Conservation (phyloP, 345 rosid species). For the Iberis pinnata region DNA sequence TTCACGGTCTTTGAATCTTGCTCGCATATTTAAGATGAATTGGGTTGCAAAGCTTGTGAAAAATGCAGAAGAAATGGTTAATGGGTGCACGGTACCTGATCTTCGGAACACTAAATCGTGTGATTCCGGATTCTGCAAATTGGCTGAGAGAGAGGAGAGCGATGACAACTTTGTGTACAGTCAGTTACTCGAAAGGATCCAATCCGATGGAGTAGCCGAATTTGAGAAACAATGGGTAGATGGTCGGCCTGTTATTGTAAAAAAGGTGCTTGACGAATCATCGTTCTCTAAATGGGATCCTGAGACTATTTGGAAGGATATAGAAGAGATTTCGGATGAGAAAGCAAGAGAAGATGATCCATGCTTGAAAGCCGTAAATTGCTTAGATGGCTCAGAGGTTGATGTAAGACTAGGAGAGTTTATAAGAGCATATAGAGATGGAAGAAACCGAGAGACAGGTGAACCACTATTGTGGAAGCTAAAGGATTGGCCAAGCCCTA, state of each 20-base stretch:
- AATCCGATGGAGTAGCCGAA: slow-evolving; percentile 46
- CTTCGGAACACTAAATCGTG: slow-evolving; percentile 22
- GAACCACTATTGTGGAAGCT: slow-evolving; percentile 53
- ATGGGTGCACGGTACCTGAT: slow-evolving; percentile 63
- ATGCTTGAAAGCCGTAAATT: slow-evolving; percentile 66
- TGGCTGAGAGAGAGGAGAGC: slow-evolving; percentile 50
- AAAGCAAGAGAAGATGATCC: slow-evolving; percentile 53
- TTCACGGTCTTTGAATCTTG: slow-evolving; percentile 51
- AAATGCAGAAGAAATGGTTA: slow-evolving; percentile 88
- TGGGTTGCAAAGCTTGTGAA: slow-evolving; percentile 98
- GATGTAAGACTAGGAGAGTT: slow-evolving; percentile 70
- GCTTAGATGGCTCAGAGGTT: slow-evolving; percentile 71
- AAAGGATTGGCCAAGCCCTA: slow-evolving; percentile 95
- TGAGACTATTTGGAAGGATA: slow-evolving; percentile 64
- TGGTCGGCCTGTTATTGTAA: slow-evolving; percentile 70
- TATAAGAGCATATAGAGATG: slow-evolving; percentile 61
- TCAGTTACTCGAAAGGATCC: slow-evolving; percentile 48
- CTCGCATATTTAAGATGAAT: slow-evolving; percentile 91
- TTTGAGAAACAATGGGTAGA: slow-evolving; percentile 75
- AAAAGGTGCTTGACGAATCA: slow-evolving; percentile 54
- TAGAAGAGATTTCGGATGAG: slow-evolving; percentile 65
- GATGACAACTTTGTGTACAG: slow-evolving; percentile 55
- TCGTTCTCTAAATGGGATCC: slow-evolving; percentile 76
- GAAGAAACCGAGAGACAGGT: slow-evolving; percentile 45
- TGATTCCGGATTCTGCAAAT: slow-evolving; percentile 41